Percentiles rank a stretch among this genome's conserved stretches.
Evolutionary conservation across 176 grass and related monocot species (phyloP).

Genomic region (Carex parvula): DNA sequence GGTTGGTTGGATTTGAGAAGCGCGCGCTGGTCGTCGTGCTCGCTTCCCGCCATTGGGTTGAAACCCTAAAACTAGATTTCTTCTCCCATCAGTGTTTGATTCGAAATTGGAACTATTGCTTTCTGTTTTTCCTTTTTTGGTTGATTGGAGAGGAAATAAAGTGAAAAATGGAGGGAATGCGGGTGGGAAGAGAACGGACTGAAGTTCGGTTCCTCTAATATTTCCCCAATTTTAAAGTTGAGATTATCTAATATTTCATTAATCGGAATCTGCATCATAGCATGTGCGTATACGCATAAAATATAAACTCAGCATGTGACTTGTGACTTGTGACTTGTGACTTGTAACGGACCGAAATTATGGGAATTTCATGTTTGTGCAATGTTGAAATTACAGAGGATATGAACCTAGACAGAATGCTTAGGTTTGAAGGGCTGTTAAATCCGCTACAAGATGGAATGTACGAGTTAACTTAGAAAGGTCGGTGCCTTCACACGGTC

Average conservation of each 20-base stretch:
- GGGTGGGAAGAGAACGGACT: neutral
- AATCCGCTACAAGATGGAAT: neutral
- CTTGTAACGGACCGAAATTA: neutral
- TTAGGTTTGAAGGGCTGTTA: neutral
- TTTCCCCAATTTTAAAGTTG: neutral
- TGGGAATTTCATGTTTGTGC: neutral
- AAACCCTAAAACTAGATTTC: constrained; percentile 20
- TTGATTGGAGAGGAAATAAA: neutral
- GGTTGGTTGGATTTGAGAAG: constrained; percentile 27
- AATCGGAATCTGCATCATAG: too few relatives aligned
- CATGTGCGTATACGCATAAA: too few relatives aligned
- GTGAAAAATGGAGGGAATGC: neutral
- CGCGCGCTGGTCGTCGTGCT: constrained; percentile 26
- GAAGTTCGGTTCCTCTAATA: neutral
- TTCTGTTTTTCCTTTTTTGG: neutral
- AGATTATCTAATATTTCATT: neutral
- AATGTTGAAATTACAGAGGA: neutral
- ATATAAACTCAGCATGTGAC: neutral
- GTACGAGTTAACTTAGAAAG: neutral
- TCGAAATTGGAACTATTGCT: neutral
- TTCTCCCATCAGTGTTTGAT: constrained; percentile 1
- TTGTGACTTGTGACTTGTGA: too few relatives aligned
- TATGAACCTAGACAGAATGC: neutral
- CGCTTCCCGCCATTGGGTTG: constrained; percentile 28
- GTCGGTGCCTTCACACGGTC: neutral